These are phyloP conservation scores for Brassica nigra DNA, from an alignment of 345 rosid species.

Conservation along the genomic window DNA sequence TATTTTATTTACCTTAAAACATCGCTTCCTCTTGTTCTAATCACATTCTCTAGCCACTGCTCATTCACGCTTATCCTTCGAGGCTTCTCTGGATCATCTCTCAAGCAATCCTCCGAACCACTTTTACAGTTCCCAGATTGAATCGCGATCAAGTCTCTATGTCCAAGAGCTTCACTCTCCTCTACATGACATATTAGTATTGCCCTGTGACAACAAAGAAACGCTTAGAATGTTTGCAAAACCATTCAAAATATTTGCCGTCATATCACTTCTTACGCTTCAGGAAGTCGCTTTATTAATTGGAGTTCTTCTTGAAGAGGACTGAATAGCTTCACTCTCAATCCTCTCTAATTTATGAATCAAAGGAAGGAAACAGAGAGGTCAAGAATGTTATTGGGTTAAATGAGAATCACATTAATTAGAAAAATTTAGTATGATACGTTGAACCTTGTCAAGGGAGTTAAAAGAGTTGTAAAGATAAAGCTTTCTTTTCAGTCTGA, in stretches of 20 bases:
- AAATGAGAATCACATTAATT: too few relatives aligned
- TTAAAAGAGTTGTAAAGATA: too few relatives aligned
- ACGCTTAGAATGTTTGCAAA: neutral
- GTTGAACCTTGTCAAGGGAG: too few relatives aligned
- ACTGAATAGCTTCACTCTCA: constrained; percentile 1
- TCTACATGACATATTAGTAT: constrained; percentile 17
- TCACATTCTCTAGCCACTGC: constrained; percentile 57
- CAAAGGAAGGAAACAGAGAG: too few relatives aligned
- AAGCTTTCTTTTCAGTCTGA: too few relatives aligned
- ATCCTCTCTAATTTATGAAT: too few relatives aligned
- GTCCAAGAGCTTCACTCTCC: constrained; percentile 44
- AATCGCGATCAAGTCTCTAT: constrained; percentile 62
- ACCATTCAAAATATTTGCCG: neutral
- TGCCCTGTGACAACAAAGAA: constrained; percentile 37
- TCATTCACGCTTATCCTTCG: constrained; percentile 69
- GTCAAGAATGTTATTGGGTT: too few relatives aligned
- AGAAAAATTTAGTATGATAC: too few relatives aligned
- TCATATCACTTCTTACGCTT: constrained; percentile 17
- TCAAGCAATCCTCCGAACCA: constrained; percentile 41
- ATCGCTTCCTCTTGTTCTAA: constrained; percentile 43
- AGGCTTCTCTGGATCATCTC: constrained; percentile 48
- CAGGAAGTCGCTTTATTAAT: constrained; percentile 21
- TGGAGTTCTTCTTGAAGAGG: constrained; percentile 10
- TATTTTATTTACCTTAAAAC: constrained; percentile 40
- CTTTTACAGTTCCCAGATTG: constrained; percentile 58